phyloP scores from a whole-genome alignment of 2,329 filamentous ascomycete species.

The Alternaria panax region DNA sequence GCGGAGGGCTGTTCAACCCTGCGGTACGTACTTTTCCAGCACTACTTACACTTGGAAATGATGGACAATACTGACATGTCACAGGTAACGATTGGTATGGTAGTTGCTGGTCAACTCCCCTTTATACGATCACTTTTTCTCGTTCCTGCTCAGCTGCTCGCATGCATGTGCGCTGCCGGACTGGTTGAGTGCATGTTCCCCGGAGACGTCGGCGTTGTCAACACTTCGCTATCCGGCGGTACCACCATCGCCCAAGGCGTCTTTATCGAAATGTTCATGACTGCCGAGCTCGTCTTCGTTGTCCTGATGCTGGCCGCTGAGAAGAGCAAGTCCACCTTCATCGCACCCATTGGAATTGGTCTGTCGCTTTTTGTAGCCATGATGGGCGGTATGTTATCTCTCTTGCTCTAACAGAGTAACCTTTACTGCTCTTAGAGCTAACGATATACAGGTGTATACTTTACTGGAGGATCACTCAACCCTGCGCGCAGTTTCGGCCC shows the following conservation, averaged over 20 bases:
- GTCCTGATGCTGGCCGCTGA: slow-evolving; percentile 41
- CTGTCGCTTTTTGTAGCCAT: slow-evolving; percentile 37
- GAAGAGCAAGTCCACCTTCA: slow-evolving; percentile 40
- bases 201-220: slow-evolving; percentile 28
- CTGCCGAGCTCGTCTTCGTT: slow-evolving; percentile 31
- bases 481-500: slow-evolving; percentile 55
- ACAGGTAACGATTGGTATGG: slow-evolving; percentile 35
- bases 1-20: slow-evolving; percentile 28
- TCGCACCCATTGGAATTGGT: slow-evolving; percentile 32
- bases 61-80: neutral
- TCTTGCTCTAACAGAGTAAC: neutral
- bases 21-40: slow-evolving; percentile 20
- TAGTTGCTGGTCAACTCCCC: slow-evolving; percentile 27
- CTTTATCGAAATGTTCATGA: slow-evolving; percentile 34
- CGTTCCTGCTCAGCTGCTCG: slow-evolving; percentile 31
- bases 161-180: slow-evolving; percentile 34
- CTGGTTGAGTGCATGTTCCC: slow-evolving; percentile 38
- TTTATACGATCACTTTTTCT: slow-evolving; percentile 29
- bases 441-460: slow-evolving; percentile 43
- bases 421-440: neutral
- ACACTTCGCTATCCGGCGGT: slow-evolving; percentile 21
- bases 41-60: neutral
- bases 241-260: slow-evolving; percentile 32
- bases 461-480: slow-evolving; percentile 54
- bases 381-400: slow-evolving; percentile 27